Conservation (phyloP, 208 protist genomes). For the Wallacemonas collosoma region DNA sequence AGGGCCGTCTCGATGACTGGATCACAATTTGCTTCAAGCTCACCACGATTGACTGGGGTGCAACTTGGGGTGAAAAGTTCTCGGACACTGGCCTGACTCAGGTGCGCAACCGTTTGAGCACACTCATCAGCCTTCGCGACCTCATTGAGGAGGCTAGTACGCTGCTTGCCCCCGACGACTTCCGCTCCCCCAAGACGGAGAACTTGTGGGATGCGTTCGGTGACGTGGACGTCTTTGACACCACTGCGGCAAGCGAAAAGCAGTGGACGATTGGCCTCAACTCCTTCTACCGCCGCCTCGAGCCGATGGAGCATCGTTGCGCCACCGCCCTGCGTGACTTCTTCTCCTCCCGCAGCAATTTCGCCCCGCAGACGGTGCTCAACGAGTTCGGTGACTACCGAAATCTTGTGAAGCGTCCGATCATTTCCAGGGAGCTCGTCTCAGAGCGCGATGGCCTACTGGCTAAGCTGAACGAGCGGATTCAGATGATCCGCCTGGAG, state of each 20-base stretch:
- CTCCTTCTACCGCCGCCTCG: conserved; percentile 81
- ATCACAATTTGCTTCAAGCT: conserved; percentile 61
- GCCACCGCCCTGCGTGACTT: conserved; percentile 75
- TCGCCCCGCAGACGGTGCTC: conserved; percentile 86
- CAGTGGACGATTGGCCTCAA: conserved; percentile 68
- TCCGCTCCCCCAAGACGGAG: conserved; percentile 61
- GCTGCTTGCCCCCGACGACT: conserved; percentile 55
- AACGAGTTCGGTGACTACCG: conserved; percentile 82
- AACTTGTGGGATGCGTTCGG: conserved; percentile 80
- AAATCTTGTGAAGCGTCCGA: conserved; percentile 84
- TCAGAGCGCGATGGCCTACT: conserved; percentile 83
- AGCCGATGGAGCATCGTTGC: conserved; percentile 85
- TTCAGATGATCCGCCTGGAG: conserved; percentile 83
- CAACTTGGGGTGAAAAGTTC: conserved; percentile 58
- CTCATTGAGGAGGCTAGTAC: conserved; percentile 75
- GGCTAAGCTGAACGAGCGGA: conserved; percentile 86
- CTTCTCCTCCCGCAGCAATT: conserved; percentile 58
- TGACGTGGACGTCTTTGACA: conserved; percentile 69
- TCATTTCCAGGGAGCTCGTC: conserved; percentile 87
- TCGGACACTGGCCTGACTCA: conserved; percentile 56
- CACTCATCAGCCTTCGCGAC: conserved; percentile 56
- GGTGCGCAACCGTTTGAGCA: conserved; percentile 60
- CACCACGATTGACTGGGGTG: conserved; percentile 86
- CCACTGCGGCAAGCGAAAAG: conserved; percentile 46
- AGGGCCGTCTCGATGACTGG: conserved; percentile 80